Evolutionary conservation across 2,329 filamentous ascomycete species (phyloP).

Genomic region (Paecilomyces sp.): DNA sequence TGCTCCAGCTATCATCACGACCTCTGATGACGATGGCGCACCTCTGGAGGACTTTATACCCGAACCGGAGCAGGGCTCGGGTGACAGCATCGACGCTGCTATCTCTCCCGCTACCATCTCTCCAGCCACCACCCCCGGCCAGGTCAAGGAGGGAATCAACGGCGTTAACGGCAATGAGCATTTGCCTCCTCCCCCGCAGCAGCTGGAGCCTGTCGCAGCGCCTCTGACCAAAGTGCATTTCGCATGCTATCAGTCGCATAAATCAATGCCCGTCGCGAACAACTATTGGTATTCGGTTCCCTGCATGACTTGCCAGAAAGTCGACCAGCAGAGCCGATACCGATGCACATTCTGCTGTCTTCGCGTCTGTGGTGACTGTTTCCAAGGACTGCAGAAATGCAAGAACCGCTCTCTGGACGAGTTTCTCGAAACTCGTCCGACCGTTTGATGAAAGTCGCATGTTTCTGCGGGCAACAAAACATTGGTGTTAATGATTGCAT

Average conservation of each 20-base stretch:
- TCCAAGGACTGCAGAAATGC: constrained; percentile 24
- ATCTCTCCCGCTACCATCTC: neutral
- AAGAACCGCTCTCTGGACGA: constrained; percentile 24
- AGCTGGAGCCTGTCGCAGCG: constrained; percentile 25
- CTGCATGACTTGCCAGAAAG: constrained; percentile 37
- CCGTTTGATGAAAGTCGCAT: neutral
- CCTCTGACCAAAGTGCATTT: constrained; percentile 29
- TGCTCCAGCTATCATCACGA: neutral
- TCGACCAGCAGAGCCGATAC: constrained; percentile 28
- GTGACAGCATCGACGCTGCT: neutral
- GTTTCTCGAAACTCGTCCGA: constrained; percentile 17
- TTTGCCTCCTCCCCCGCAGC: constrained; percentile 19
- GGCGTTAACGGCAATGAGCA: neutral
- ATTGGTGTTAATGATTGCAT: neutral
- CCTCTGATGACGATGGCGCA: neutral
- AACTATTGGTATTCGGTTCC: constrained; percentile 35
- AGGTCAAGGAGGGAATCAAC: neutral
- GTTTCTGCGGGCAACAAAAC: neutral
- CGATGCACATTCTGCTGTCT: constrained; percentile 37
- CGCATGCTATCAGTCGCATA: constrained; percentile 33
- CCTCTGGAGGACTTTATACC: neutral
- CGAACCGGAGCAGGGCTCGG: neutral
- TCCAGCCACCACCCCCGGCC: neutral
- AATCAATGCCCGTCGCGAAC: constrained; percentile 24
- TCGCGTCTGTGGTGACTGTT: constrained; percentile 31